phyloP scores from a whole-genome alignment of 1,284 basidiomycete genomes.

The Coriolopsis trogii region DNA sequence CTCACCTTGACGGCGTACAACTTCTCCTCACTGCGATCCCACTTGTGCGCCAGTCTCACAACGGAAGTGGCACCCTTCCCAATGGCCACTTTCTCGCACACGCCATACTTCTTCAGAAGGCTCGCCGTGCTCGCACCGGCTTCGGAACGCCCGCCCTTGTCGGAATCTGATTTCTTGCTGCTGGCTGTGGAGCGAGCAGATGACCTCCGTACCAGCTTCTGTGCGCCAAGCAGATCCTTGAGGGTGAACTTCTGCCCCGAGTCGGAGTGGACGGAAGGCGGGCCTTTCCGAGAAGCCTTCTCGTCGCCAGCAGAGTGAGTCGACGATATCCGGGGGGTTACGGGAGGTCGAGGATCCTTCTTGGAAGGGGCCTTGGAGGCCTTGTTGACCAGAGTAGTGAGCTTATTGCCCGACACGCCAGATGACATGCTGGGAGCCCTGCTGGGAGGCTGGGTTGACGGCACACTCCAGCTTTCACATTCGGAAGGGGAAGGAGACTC shows the following conservation, averaged over 20 bases:
- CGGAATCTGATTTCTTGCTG: slow-evolving; percentile 70
- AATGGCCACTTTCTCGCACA: slow-evolving; percentile 96
- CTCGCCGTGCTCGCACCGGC: slow-evolving; percentile 65
- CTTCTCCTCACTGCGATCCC: slow-evolving; percentile 96
- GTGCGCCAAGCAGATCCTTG: slow-evolving; percentile 72
- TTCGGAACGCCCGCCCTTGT: slow-evolving; percentile 60
- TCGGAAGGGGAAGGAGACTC: slow-evolving; percentile 57
- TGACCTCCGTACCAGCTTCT: slow-evolving; percentile 73
- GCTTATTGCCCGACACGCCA: slow-evolving; percentile 54
- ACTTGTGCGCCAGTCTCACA: slow-evolving; percentile 96
- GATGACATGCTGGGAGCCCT: slow-evolving; percentile 50
- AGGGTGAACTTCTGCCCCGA: slow-evolving; percentile 78
- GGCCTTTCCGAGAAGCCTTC: slow-evolving; percentile 31
- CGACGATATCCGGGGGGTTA: slow-evolving; percentile 34
- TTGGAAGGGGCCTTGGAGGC: slow-evolving; percentile 29
- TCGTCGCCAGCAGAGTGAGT: slow-evolving; percentile 31
- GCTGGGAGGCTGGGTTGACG: slow-evolving; percentile 61
- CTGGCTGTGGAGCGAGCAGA: slow-evolving; percentile 71
- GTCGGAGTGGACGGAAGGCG: slow-evolving; percentile 55
- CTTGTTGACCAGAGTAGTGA: slow-evolving; percentile 25
- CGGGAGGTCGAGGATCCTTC: slow-evolving; percentile 30
- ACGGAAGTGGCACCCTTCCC: slow-evolving; percentile 98
- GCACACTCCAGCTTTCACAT: slow-evolving; percentile 61
- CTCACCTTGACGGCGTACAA: slow-evolving; percentile 97
- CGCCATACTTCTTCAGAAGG: slow-evolving; percentile 91